Conservation (phyloP, 2,329 filamentous ascomycete species). For the Fusarium ambrosium region DNA sequence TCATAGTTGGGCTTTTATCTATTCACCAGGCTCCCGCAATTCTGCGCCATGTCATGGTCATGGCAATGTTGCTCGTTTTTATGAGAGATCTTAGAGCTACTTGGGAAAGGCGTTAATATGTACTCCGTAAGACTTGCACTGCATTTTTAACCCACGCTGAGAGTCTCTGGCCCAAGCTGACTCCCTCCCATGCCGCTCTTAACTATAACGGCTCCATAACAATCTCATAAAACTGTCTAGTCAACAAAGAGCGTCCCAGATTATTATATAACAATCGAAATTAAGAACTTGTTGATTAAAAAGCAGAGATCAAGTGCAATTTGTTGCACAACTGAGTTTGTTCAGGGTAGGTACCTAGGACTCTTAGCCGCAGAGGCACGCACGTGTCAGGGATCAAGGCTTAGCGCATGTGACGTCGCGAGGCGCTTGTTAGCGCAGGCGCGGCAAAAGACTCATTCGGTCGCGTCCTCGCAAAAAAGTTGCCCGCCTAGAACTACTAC, state of each 20-base stretch:
- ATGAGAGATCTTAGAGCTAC: no score
- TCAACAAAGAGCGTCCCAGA: background rate
- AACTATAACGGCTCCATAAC: no score
- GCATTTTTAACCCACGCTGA: background rate
- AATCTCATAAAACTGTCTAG: no score
- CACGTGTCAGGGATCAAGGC: background rate
- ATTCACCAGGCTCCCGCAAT: no score
- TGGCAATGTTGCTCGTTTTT: no score
- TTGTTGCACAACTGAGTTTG: background rate
- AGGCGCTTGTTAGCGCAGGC: slow-evolving; percentile 18
- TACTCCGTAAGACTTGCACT: no score
- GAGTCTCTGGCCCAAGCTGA: background rate
- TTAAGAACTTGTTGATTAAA: background rate
- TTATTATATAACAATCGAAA: background rate
- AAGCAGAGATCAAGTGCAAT: background rate
- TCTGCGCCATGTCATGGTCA: no score
- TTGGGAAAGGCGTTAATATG: no score
- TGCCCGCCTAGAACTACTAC: background rate
- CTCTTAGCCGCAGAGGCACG: background rate
- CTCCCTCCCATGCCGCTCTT: no score
- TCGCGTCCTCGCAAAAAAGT: slow-evolving; percentile 33
- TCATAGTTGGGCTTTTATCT: no score
- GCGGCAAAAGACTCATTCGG: slow-evolving; percentile 35
- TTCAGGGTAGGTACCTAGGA: slow-evolving; percentile 20
- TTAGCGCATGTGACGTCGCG: slow-evolving; percentile 33